A percentile compares a stretch with the other conserved stretches of the same genome.
phyloP scores from a whole-genome alignment of 2,329 filamentous ascomycete genomes.

The Trichoderma sp. region DNA sequence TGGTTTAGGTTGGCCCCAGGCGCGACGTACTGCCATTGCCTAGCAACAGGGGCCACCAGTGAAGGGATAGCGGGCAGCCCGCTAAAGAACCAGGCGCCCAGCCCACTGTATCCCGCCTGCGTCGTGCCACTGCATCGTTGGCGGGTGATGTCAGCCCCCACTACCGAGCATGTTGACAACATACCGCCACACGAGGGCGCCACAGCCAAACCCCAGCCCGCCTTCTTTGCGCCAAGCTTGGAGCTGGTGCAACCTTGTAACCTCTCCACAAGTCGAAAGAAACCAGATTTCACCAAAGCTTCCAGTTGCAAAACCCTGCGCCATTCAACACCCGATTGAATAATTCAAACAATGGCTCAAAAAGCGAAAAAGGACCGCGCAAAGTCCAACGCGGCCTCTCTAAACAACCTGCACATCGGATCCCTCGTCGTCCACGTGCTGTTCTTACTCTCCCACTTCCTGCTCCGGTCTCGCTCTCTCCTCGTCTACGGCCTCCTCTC shows the following conservation, averaged over 20 bases:
- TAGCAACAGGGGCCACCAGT: slow-evolving; percentile 27
- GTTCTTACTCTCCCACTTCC: slow-evolving; percentile 71
- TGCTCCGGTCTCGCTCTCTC: slow-evolving; percentile 63
- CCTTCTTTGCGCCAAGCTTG: background rate
- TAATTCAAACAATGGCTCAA: slow-evolving; percentile 50
- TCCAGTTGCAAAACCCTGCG: background rate
- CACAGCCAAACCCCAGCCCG: background rate
- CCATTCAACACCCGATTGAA: background rate
- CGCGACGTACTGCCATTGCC: slow-evolving; percentile 23
- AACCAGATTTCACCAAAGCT: slow-evolving; percentile 11
- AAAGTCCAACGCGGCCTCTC: slow-evolving; percentile 71
- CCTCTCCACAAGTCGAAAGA: background rate
- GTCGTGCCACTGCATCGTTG: background rate
- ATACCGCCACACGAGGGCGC: background rate
- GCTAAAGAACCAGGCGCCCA: background rate
- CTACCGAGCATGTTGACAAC: background rate
- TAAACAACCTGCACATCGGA: slow-evolving; percentile 80
- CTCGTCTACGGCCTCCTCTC: slow-evolving; percentile 71
- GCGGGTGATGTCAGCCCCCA: slow-evolving; percentile 1
- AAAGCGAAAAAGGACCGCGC: slow-evolving; percentile 67
- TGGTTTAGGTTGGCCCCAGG: slow-evolving; percentile 18
- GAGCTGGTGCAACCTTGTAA: background rate
- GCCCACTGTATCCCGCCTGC: background rate
- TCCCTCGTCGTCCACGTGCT: slow-evolving; percentile 68
- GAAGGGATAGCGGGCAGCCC: background rate